Conservation (phyloP, 169 alveolate species). For the Plasmodium malariae region DNA sequence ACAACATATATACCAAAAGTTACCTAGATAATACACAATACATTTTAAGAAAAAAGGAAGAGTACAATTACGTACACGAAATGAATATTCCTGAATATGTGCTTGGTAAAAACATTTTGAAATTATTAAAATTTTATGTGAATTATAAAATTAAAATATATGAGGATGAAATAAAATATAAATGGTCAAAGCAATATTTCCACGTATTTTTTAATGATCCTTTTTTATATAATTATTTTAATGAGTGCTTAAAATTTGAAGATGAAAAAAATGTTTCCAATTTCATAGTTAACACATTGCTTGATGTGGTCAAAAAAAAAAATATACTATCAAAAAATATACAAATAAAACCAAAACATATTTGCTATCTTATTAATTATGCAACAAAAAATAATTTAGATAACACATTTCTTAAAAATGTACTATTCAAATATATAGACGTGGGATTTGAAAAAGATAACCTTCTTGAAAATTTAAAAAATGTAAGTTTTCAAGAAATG, state of each 20-base stretch:
- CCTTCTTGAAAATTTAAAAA: slow-evolving; percentile 14
- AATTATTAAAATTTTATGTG: slow-evolving; percentile 65
- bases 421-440: slow-evolving; percentile 31
- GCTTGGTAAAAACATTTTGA: slow-evolving; percentile 22
- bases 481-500: background rate
- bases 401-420: slow-evolving; percentile 21
- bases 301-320: slow-evolving; percentile 66
- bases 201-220: slow-evolving; percentile 74
- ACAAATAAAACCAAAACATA: slow-evolving; percentile 55
- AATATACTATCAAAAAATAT: slow-evolving; percentile 58
- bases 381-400: slow-evolving; percentile 38
- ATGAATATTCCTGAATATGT: slow-evolving; percentile 63
- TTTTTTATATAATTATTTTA: slow-evolving; percentile 70
- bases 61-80: slow-evolving; percentile 64
- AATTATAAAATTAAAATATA: slow-evolving; percentile 75
- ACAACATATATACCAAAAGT: slow-evolving; percentile 60
- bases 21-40: slow-evolving; percentile 62
- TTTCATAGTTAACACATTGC: slow-evolving; percentile 61
- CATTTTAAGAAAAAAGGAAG: slow-evolving; percentile 58
- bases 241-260: slow-evolving; percentile 62
- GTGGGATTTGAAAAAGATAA: slow-evolving; percentile 35
- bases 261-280: slow-evolving; percentile 65
- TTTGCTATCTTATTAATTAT: slow-evolving; percentile 62
- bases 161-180: slow-evolving; percentile 68
- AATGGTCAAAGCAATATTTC: slow-evolving; percentile 72